Evolutionary conservation across 805 yeast species (phyloP).

Genomic region (Debaryomyces maramus): DNA sequence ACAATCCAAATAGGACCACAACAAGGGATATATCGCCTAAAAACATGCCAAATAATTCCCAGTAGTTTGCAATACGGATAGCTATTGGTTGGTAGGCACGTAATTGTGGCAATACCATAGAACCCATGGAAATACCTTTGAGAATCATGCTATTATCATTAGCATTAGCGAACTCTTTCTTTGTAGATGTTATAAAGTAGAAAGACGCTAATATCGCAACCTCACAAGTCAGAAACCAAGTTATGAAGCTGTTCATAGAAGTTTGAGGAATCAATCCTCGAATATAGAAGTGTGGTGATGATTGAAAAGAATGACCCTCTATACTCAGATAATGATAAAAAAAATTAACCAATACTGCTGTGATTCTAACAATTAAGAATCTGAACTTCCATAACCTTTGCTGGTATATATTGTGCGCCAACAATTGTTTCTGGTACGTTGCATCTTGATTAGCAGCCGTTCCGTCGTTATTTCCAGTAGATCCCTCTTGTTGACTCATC

Average conservation of each 20-base stretch:
- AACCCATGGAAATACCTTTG: slow-evolving; percentile 30
- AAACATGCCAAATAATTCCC: slow-evolving; percentile 37
- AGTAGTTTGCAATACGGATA: slow-evolving; percentile 31
- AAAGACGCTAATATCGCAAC: slow-evolving; percentile 33
- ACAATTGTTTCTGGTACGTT: slow-evolving; percentile 30
- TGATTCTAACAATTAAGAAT: slow-evolving; percentile 31
- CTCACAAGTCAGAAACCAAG: slow-evolving; percentile 32
- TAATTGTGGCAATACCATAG: slow-evolving; percentile 36
- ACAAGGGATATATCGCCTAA: slow-evolving; percentile 38
- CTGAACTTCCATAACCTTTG: slow-evolving; percentile 33
- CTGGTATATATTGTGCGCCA: slow-evolving; percentile 30
- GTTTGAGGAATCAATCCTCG: slow-evolving; percentile 20
- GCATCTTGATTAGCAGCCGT: slow-evolving; percentile 15
- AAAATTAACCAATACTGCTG: slow-evolving; percentile 30
- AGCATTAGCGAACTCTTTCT: slow-evolving; percentile 22
- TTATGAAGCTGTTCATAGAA: slow-evolving; percentile 20
- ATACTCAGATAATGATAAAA: slow-evolving; percentile 31
- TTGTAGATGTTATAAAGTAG: slow-evolving; percentile 27
- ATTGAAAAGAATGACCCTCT: slow-evolving; percentile 20
- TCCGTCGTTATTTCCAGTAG: slow-evolving; percentile 5
- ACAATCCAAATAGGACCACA: slow-evolving; percentile 38
- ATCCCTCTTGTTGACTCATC: slow-evolving; percentile 14
- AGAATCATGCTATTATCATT: slow-evolving; percentile 28
- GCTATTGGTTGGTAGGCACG: slow-evolving; percentile 28
- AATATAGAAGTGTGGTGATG: slow-evolving; percentile 26